Base-by-base conservation (phyloP, 306 rosid genomes). In the Cajanus cajan region DNA sequence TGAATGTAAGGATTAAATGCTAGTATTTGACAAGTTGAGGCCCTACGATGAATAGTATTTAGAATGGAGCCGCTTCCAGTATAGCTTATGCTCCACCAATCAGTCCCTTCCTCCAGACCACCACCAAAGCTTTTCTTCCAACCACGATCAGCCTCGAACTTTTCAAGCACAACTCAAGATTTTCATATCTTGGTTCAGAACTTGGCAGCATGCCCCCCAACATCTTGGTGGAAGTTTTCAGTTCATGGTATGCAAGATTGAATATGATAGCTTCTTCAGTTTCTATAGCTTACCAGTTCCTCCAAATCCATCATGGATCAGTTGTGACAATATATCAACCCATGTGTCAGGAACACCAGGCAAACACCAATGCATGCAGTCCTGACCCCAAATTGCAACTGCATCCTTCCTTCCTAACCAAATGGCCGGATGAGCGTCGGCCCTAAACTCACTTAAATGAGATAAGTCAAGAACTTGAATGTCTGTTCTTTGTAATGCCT, bases 311-410 rank as follows among this genome's bases (percentile, higher is more conserved):
- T 71, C 77, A 65, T 50, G 78, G 74, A 92, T 85, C 73, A 88
- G 82, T 66, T 86, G 82, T 0, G 95, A 85, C 74, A 94, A 86
- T 48, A 90, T 83, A 85, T 94, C 97, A 70, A 89, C 90, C 98
- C 97, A 86, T 16, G 95, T 90, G 83, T 94, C 97, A 1, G 97
- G 98, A 10, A 94, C 86, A 48, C 98, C 93, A 11, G 97, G 98
- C 54, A 94, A 84, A 90, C 95, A 94, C 95, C 97, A 92, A 79
- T 94, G 98, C 95, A 94, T 86, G 86, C 97, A 94, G 72, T 94
- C 97, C 85, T 94, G 92, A 77, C 95, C 98, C 95, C 92, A 94
- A 57, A 89, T 71, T 69, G 87, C 81, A 16, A 94, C 95, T 1
- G 92, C 98, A 84, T 92, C 97, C 69, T 87, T 87, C 93, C 82